Evolutionary conservation across 495 filamentous ascomycete species (phyloP).

Genomic region (Daldinia concentrica): DNA sequence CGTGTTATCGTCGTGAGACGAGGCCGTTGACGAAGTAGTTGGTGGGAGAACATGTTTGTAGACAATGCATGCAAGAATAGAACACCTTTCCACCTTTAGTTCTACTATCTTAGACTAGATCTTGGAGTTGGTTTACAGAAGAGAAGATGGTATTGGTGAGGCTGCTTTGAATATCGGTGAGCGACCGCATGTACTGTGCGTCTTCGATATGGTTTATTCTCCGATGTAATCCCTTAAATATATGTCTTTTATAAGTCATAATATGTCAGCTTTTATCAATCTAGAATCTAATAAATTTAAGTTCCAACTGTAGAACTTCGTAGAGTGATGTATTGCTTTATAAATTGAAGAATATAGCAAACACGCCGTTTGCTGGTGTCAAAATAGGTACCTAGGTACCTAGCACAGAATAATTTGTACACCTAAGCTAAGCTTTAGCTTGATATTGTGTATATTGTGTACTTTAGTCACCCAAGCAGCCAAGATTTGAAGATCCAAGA

Average conservation of each 20-base stretch:
- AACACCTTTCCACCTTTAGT: background rate
- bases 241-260: background rate
- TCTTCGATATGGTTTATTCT: background rate
- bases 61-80: constrained; percentile 2
- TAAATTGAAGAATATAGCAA: background rate
- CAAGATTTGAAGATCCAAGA: background rate
- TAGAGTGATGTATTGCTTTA: background rate
- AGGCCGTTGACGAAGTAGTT: constrained; percentile 31
- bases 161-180: constrained; percentile 4
- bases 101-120: background rate
- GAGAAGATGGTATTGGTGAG: background rate
- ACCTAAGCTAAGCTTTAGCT: background rate
- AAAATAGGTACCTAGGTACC: background rate
- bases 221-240: background rate
- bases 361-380: background rate
- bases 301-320: background rate
- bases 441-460: background rate
- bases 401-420: too few relatives aligned
- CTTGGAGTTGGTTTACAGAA: background rate
- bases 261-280: background rate
- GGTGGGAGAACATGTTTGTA: constrained; percentile 29
- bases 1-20: constrained; percentile 27
- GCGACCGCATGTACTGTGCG: background rate
- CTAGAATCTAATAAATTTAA: background rate
- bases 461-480: background rate